phyloP scores from a whole-genome alignment of 2,329 filamentous ascomycete genomes.

The Colletotrichum caudatum region DNA sequence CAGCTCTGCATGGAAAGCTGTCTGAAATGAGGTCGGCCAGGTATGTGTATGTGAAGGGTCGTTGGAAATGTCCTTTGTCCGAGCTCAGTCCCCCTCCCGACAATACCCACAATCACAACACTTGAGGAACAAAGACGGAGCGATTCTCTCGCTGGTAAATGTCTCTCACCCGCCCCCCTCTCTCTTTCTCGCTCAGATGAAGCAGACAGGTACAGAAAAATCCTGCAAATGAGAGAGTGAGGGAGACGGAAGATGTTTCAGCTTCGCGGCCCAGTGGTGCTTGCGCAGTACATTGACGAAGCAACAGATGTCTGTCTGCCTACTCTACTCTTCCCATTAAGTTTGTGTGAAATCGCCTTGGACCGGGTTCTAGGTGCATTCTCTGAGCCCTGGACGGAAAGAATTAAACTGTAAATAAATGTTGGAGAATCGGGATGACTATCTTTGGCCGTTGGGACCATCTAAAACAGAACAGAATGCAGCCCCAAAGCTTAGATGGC shows the following conservation, averaged over 20 bases:
- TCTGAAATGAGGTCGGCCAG: not conserved
- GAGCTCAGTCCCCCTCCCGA: not conserved
- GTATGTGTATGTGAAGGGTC: too few relatives aligned
- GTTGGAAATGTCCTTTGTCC: conserved; percentile 1
- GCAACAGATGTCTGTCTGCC: not conserved
- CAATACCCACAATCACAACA: not conserved
- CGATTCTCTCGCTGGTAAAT: not conserved
- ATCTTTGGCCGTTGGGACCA: not conserved
- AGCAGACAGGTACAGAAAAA: too few relatives aligned
- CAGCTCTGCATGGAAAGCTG: not conserved
- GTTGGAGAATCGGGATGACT: conserved; percentile 16
- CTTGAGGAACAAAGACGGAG: conserved; percentile 3
- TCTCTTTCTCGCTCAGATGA: too few relatives aligned
- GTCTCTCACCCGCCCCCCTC: too few relatives aligned
- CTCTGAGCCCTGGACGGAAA: not conserved
- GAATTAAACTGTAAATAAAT: conserved; percentile 3
- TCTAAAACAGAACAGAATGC: conserved; percentile 17
- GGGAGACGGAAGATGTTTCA: not conserved
- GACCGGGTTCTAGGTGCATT: not conserved
- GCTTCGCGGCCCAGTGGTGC: not conserved
- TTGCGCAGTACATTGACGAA: not conserved
- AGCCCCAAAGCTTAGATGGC: conserved; percentile 3
- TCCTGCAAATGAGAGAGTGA: too few relatives aligned
- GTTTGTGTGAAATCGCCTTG: not conserved
- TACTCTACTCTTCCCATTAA: not conserved